Conservation (phyloP, 1,284 basidiomycete species). For the Naganishia liquefaciens region DNA sequence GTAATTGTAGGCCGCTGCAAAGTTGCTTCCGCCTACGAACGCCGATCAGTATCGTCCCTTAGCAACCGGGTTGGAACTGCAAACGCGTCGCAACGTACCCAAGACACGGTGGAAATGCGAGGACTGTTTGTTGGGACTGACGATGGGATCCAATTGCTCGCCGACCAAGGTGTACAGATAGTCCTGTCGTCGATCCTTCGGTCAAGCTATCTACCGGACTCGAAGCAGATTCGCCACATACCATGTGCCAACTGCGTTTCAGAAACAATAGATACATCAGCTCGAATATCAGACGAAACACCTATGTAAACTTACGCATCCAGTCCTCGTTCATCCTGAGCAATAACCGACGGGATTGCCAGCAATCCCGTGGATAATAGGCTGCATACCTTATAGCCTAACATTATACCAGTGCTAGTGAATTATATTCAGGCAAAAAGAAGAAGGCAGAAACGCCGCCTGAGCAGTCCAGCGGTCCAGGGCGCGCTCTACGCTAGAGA, state of each 20-base stretch:
- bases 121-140: conserved; percentile 31
- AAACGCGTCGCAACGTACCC: conserved; percentile 2
- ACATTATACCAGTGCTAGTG: neutral
- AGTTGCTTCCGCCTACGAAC: conserved; percentile 35
- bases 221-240: neutral
- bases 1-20: conserved; percentile 42
- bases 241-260: conserved; percentile 7
- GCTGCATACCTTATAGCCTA: neutral
- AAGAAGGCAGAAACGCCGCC: neutral
- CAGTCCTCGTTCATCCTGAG: conserved; percentile 7
- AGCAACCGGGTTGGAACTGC: too few relatives aligned
- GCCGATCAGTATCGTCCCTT: neutral
- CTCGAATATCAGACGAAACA: too few relatives aligned
- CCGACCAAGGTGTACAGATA: conserved; percentile 10
- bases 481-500: neutral
- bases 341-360: neutral
- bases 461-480: too few relatives aligned
- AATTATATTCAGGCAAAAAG: neutral
- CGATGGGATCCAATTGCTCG: conserved; percentile 34
- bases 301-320: conserved; percentile 15
- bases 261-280: too few relatives aligned
- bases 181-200: conserved; percentile 4
- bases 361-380: neutral
- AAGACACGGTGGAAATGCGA: conserved; percentile 33
- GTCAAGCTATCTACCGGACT: neutral